Evolutionary conservation across 2,329 filamentous ascomycete genomes (phyloP), one percentile per base, ranked within the genome.

Genomic region (Epichloe gansuensis): DNA sequence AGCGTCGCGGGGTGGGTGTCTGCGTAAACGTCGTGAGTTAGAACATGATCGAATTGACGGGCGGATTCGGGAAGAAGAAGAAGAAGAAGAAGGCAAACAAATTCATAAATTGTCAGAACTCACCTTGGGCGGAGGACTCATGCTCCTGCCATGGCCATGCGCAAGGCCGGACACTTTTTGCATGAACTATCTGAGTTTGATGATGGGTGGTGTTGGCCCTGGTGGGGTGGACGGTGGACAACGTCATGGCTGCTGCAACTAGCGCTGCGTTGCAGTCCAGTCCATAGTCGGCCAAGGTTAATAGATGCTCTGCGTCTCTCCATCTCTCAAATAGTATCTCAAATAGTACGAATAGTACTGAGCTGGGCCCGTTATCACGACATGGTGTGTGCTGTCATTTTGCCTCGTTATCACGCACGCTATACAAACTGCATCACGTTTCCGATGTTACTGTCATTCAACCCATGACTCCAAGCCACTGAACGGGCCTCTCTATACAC

Each of bases 1-100:
- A 72, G 5, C 67, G 64, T 54, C 68, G 63, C 21, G 70, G 68
- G 6, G 67, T 64, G 4, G 69, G 67, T 37, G 70, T 72, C 70
- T 72, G 46, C 23, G 4, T 25, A 25, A 5, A 25, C 23, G 23
- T 25, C 23, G 23, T 25, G 1, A 4, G 4, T 4, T 25, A 4
- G 3, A 42, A 31, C 28, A 9, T 35, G n/a, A n/a, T n/a, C 12
- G 37, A n/a, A 39, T 6, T 39, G 37, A 5, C 37, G 37, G 15
- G 37, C 12, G 13, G 13, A 12, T n/a, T n/a, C 13, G 41, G 37
- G 5, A n/a, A 28, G 6, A 15, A 8, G 35, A 28, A 38, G 41
- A 28, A 12, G 12, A 17, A 37, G 28, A 48, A 35, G 2, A 46
- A 46, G 44, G 13, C 21, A n/a, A 3, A 2, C 15, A 17, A 13